A percentile compares a stretch with the other conserved stretches of the same genome.
These are phyloP conservation scores for Ephemerocybe angulata DNA, from an alignment of 768 basidiomycete genomes.

Conservation along the genomic window DNA sequence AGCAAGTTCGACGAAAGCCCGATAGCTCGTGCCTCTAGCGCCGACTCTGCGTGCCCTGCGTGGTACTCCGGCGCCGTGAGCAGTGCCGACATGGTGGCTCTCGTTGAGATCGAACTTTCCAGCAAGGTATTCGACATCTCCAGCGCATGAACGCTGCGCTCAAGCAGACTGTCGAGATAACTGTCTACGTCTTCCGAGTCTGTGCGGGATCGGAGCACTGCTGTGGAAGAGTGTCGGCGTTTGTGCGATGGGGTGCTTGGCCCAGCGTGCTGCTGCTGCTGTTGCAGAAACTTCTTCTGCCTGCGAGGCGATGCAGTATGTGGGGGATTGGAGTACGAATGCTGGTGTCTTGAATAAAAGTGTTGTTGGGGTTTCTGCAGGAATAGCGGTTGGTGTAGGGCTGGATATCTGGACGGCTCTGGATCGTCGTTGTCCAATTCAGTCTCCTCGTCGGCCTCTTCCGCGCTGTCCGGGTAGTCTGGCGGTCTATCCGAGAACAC, in stretches of 20 bases:
- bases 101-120: constrained; percentile 71
- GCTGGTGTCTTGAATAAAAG: constrained; percentile 2
- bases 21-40: constrained; percentile 46
- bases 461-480: constrained; percentile 72
- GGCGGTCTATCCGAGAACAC: constrained; percentile 59
- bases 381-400: background rate
- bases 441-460: constrained; percentile 69
- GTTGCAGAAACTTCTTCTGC: constrained; percentile 24
- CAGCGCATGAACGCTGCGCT: constrained; percentile 78
- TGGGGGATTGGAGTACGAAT: constrained; percentile 11
- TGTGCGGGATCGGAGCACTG: constrained; percentile 6
- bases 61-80: constrained; percentile 27
- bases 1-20: constrained; percentile 51
- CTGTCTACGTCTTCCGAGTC: constrained; percentile 36
- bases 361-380: background rate
- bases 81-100: constrained; percentile 47
- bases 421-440: constrained; percentile 33
- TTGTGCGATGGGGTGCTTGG: constrained; percentile 20
- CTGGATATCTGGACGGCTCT: background rate
- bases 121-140: constrained; percentile 82
- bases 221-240: constrained; percentile 24
- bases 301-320: constrained; percentile 34
- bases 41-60: constrained; percentile 41
- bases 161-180: constrained; percentile 73
- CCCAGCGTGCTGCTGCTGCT: constrained; percentile 1